Conservation (phyloP, 495 filamentous ascomycete genomes). For the Penicillium bialowiezense region DNA sequence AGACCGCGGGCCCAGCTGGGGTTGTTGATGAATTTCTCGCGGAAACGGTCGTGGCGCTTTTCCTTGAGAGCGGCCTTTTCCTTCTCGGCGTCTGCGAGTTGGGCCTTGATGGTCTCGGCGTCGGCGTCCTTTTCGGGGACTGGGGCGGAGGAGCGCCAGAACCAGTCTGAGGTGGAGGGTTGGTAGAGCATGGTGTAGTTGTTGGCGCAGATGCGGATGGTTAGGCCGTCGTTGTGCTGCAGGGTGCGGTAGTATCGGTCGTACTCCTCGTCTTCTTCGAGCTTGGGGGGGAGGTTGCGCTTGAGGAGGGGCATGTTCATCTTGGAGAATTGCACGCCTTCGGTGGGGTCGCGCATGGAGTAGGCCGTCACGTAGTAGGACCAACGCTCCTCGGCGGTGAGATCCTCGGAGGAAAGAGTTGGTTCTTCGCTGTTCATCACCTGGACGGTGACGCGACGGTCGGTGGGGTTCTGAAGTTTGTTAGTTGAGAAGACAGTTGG, state of each 20-base stretch:
- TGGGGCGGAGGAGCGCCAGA: slow-evolving; percentile 41
- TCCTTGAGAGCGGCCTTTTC: slow-evolving; percentile 49
- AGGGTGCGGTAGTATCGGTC: slow-evolving; percentile 51
- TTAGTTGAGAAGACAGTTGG: slow-evolving; percentile 17
- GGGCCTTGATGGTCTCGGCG: slow-evolving; percentile 17
- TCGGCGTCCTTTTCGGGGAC: slow-evolving; percentile 18
- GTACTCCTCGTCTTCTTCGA: slow-evolving; percentile 49
- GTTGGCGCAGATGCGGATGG: slow-evolving; percentile 75
- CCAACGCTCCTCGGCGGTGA: slow-evolving; percentile 66
- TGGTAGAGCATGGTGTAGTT: slow-evolving; percentile 80
- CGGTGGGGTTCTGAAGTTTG: slow-evolving; percentile 41
- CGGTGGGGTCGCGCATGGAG: slow-evolving; percentile 82
- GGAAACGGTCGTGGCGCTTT: slow-evolving; percentile 58
- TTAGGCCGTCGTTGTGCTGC: slow-evolving; percentile 68
- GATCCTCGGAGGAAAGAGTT: slow-evolving; percentile 65
- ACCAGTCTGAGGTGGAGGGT: slow-evolving; percentile 62
- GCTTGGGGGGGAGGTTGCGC: slow-evolving; percentile 65
- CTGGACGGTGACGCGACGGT: slow-evolving; percentile 59
- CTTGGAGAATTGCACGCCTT: slow-evolving; percentile 66
- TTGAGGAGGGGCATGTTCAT: slow-evolving; percentile 67
- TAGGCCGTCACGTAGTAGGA: slow-evolving; percentile 92
- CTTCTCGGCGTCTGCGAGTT: slow-evolving; percentile 44
- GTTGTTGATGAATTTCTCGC: slow-evolving; percentile 72
- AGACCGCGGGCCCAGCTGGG: slow-evolving; percentile 72
- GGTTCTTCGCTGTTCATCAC: slow-evolving; percentile 78